phyloP scores from a whole-genome alignment of 306 rosid species.

The Ochetophila trinervis region DNA sequence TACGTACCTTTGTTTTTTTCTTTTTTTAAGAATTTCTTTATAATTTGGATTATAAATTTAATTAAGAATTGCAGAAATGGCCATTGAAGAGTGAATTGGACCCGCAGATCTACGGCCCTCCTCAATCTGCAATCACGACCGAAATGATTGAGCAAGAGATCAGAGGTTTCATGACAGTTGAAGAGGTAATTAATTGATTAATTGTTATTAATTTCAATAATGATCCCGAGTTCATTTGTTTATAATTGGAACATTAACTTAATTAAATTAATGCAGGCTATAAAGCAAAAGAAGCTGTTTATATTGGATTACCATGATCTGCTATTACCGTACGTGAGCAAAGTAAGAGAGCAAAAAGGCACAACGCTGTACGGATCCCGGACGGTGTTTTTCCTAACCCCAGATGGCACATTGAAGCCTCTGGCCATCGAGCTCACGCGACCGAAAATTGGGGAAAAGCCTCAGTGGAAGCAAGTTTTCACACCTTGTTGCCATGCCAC shows the following conservation, averaged over 20 bases:
- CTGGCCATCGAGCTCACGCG: constrained; percentile 74
- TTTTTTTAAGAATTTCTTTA: too few relatives aligned
- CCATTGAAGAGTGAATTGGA: constrained; percentile 25
- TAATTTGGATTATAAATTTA: too few relatives aligned
- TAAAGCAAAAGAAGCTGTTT: constrained; percentile 59
- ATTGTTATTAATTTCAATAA: too few relatives aligned
- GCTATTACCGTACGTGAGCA: constrained; percentile 59
- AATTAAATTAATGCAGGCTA: constrained; percentile 42
- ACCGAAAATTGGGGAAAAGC: constrained; percentile 63
- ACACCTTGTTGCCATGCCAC: constrained; percentile 63
- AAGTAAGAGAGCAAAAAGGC: constrained; percentile 56
- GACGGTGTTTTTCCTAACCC: constrained; percentile 59
- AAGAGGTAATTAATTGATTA: constrained; percentile 48
- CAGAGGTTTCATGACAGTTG: constrained; percentile 35
- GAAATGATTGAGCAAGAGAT: constrained; percentile 48
- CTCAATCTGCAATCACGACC: constrained; percentile 48
- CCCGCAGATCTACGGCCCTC: constrained; percentile 42
- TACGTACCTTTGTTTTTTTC: constrained; percentile 9
- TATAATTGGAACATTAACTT: neutral
- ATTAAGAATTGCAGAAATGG: constrained; percentile 52
- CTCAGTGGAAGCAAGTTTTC: constrained; percentile 64
- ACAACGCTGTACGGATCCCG: constrained; percentile 84
- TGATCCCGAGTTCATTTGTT: neutral
- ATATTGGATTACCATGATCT: constrained; percentile 81
- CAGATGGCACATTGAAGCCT: constrained; percentile 46